These are phyloP conservation scores for Conringia planisiliqua DNA, from an alignment of 345 rosid species.

Conservation along the genomic window DNA sequence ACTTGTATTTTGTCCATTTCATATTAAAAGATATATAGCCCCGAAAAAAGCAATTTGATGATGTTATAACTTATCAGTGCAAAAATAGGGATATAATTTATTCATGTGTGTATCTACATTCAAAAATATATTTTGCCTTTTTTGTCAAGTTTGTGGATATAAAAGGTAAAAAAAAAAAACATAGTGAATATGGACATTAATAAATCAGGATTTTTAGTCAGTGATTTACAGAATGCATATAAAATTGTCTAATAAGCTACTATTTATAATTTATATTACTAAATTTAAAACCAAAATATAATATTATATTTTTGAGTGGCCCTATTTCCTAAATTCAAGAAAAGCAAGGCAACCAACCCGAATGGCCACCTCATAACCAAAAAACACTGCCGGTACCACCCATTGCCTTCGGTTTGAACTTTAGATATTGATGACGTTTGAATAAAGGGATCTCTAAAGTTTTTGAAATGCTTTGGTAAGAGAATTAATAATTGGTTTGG, in stretches of 20 bases:
- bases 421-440: neutral
- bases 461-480: constrained; percentile 2
- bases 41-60: no score
- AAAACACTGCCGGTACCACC: neutral
- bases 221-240: neutral
- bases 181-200: neutral
- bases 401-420: neutral
- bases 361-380: neutral
- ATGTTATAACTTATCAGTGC: no score
- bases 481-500: neutral
- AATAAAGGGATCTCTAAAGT: neutral
- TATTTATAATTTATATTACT: neutral
- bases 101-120: no score
- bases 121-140: neutral
- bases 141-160: neutral
- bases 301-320: no score
- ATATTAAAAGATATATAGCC: no score
- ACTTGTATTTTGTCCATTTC: neutral
- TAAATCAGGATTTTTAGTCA: neutral
- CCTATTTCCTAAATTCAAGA: no score
- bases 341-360: neutral
- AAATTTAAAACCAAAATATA: neutral
- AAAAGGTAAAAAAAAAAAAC: no score
- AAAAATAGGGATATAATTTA: no score
- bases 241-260: neutral